Percentiles rank a stretch among this genome's conserved stretches.
phyloP scores from a whole-genome alignment of 768 basidiomycete species.

The Guyanaporus albipodus region DNA sequence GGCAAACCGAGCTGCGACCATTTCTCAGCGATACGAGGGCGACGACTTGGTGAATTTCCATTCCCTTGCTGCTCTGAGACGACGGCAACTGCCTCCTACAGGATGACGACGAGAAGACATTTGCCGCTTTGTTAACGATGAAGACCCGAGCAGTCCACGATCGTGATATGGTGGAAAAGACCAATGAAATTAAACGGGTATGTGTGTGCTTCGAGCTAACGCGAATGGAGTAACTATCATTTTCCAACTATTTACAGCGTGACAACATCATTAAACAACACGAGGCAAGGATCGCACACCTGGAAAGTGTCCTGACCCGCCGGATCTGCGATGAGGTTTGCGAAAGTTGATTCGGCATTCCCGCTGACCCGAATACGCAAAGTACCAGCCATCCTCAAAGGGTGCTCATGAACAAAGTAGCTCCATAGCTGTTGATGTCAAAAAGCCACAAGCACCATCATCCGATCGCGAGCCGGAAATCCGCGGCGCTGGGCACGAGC shows the following conservation, averaged over 20 bases:
- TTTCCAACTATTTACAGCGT: constrained; percentile 34
- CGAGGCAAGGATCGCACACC: constrained; percentile 40
- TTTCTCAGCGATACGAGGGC: constrained; percentile 39
- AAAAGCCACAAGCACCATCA: constrained; percentile 6
- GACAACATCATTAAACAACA: constrained; percentile 44
- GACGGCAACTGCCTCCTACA: constrained; percentile 23
- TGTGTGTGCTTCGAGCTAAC: constrained; percentile 19
- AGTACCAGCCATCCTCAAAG: constrained; percentile 15
- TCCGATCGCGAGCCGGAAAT: constrained; percentile 16
- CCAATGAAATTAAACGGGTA: constrained; percentile 55
- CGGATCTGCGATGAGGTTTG: constrained; percentile 36
- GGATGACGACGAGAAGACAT: constrained; percentile 48
- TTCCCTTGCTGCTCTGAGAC: constrained; percentile 3
- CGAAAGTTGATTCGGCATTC: constrained; percentile 10
- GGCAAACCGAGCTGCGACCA: constrained; percentile 23
- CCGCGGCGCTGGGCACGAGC: constrained; percentile 18
- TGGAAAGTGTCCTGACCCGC: constrained; percentile 47
- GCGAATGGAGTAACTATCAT: constrained; percentile 6
- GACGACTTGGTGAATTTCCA: constrained; percentile 43
- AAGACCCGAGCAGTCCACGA: constrained; percentile 47
- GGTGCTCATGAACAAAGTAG: constrained; percentile 11
- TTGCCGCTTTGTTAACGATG: constrained; percentile 44
- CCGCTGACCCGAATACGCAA: constrained; percentile 12
- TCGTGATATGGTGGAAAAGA: constrained; percentile 49
- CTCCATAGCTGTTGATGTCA: constrained; percentile 7